Conservation (phyloP, 2,329 filamentous ascomycete genomes). For the Dothideomycetes sp. region DNA sequence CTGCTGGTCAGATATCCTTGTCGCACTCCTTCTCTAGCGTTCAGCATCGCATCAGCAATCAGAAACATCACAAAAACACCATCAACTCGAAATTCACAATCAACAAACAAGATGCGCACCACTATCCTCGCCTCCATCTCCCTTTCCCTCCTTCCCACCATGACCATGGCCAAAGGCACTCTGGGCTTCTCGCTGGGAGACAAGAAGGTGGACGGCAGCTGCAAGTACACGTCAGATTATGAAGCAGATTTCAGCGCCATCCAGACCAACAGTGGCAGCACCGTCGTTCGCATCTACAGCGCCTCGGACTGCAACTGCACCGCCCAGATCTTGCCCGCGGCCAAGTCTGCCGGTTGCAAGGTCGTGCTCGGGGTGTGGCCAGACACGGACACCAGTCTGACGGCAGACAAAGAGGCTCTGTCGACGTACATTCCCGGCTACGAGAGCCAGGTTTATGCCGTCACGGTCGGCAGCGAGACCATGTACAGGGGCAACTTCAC, state of each 20-base stretch:
- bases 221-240: constrained; percentile 54
- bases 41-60: too few species aligned
- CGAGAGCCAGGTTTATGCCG: constrained; percentile 51
- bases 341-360: constrained; percentile 52
- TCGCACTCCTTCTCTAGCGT: too few species aligned
- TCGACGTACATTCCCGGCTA: constrained; percentile 37
- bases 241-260: constrained; percentile 54
- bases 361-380: constrained; percentile 63
- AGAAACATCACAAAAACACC: too few species aligned
- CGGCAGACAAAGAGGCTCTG: constrained; percentile 49
- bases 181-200: constrained; percentile 58
- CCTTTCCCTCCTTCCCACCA: constrained; percentile 14
- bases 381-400: constrained; percentile 51
- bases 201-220: constrained; percentile 48
- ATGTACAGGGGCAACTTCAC: constrained; percentile 60
- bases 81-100: too few species aligned
- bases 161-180: constrained; percentile 30
- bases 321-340: constrained; percentile 52
- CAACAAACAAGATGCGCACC: constrained; percentile 14
- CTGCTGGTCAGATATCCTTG: too few species aligned
- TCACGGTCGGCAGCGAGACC: constrained; percentile 61
- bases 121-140: constrained; percentile 15
- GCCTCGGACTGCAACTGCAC: constrained; percentile 56
- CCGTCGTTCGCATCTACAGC: constrained; percentile 55
- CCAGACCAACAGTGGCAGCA: constrained; percentile 37